Base-by-base conservation (phyloP, 495 filamentous ascomycete genomes). In the Poronia punctata region DNA sequence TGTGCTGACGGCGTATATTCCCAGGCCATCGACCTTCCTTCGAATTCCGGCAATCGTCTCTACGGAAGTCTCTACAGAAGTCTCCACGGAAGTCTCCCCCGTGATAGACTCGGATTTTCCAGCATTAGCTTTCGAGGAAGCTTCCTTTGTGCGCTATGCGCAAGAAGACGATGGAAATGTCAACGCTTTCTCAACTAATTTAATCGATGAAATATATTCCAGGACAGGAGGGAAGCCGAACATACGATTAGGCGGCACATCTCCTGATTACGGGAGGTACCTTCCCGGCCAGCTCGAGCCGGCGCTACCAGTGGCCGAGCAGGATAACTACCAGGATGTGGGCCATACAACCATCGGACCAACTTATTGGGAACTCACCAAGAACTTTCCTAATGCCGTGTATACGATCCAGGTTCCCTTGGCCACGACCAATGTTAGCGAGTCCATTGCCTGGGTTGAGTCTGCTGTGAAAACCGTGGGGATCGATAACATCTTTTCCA, bases 331-430 rank as follows among this genome's bases (percentile, higher is more conserved):
- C 24, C 56, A 59, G 22, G 37, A 59, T 26, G 35, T 56, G 9
- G 56, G 56, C 5, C 38, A 38, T 16, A 59, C 56, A 1, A 56
- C 50, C 5, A 56, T 59, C 6, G 56, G 56, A 0, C 53, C 56
- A 2, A 54, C 50, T 0, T 59, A 53, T 31, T 59, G 56, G 56
- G 11, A 33, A 3, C 25, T 54, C 6, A 48, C 53, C 5, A 42
- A 44, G 21, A 56, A 49, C 19, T 54, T 59, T n/a, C 53, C 50
- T 0, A 30, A 31, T 1, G 56, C 56, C 4, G 43, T 48, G 16
- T 59, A 56, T 7, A 51, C 56, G 38, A 40, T 56, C n/a, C 47
- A 59, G 31, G 50, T 56, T 14, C 56, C 56, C n/a, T 21, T 59
- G 9, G 56, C 53, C 0, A 59, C 53, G 3, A 56, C 42, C 0